Conservation (phyloP, 2,329 filamentous ascomycete species). For the Capronia americana region DNA sequence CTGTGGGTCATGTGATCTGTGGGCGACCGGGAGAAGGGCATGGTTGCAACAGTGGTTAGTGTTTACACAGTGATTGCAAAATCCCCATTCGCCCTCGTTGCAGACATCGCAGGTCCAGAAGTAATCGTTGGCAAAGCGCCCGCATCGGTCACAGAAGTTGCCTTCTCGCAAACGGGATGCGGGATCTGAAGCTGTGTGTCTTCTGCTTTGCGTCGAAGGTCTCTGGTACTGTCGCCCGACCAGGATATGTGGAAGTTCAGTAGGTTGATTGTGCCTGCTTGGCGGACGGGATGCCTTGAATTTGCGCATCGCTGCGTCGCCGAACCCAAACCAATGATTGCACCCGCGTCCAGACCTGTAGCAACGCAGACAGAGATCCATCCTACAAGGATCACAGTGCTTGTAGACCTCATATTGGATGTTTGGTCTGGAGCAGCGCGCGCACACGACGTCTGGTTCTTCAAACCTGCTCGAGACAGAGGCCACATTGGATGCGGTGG, state of each 20-base stretch:
- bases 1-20: constrained; percentile 51
- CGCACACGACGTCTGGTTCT: constrained; percentile 77
- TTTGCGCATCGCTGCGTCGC: constrained; percentile 70
- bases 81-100: constrained; percentile 94
- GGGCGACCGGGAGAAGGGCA: constrained; percentile 75
- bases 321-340: constrained; percentile 87
- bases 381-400: constrained; percentile 73
- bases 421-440: constrained; percentile 70
- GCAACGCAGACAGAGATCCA: constrained; percentile 79
- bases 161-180: constrained; percentile 73
- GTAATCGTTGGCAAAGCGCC: constrained; percentile 75
- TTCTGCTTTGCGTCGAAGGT: constrained; percentile 30
- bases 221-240: constrained; percentile 53
- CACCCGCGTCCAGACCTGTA: constrained; percentile 80
- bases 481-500: constrained; percentile 1
- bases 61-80: constrained; percentile 86
- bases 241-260: constrained; percentile 61
- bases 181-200: constrained; percentile 58
- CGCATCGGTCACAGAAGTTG: constrained; percentile 82
- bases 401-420: constrained; percentile 90
- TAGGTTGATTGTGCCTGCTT: constrained; percentile 51
- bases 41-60: constrained; percentile 82
- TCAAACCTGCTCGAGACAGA: constrained; percentile 25
- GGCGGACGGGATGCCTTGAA: constrained; percentile 64
- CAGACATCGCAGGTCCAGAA: constrained; percentile 89